These are phyloP conservation scores for Pestalotiopsis sp. DNA, from an alignment of 2,329 filamentous ascomycete genomes.

Conservation along the genomic window DNA sequence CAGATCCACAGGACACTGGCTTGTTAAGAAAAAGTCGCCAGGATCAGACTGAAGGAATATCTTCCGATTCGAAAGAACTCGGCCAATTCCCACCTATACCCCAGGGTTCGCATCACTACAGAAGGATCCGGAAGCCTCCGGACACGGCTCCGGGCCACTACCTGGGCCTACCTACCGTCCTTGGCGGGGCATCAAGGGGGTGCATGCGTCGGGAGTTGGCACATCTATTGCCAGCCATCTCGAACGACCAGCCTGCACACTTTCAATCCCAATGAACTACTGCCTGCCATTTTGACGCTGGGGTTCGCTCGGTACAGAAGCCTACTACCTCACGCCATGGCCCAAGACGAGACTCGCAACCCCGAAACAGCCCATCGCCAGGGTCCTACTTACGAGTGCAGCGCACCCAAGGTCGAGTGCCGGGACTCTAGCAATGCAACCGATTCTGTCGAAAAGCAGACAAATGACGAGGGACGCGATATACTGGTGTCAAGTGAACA, in stretches of 20 bases:
- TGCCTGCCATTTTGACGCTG: not conserved
- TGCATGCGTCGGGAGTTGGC: not conserved
- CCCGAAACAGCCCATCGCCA: not conserved
- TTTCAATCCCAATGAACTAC: not conserved
- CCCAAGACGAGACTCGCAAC: not conserved
- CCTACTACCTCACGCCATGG: not conserved
- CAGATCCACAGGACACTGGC: no score
- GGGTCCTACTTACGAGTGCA: no score
- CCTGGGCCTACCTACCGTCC: not conserved
- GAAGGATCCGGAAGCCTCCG: not conserved
- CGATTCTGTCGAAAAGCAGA: no score
- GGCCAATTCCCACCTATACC: no score
- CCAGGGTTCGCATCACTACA: no score
- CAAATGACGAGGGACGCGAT: no score
- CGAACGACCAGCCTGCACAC: not conserved
- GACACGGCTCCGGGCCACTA: not conserved
- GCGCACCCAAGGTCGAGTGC: not conserved
- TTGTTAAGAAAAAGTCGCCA: no score
- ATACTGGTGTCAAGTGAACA: not conserved
- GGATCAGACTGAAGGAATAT: no score
- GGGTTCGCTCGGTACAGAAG: not conserved
- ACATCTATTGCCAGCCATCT: not conserved
- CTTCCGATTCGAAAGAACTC: no score
- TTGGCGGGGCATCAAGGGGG: not conserved
- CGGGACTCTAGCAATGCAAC: not conserved